These are phyloP conservation scores for Russula foetens DNA, from an alignment of 768 basidiomycete genomes.

Conservation along the genomic window DNA sequence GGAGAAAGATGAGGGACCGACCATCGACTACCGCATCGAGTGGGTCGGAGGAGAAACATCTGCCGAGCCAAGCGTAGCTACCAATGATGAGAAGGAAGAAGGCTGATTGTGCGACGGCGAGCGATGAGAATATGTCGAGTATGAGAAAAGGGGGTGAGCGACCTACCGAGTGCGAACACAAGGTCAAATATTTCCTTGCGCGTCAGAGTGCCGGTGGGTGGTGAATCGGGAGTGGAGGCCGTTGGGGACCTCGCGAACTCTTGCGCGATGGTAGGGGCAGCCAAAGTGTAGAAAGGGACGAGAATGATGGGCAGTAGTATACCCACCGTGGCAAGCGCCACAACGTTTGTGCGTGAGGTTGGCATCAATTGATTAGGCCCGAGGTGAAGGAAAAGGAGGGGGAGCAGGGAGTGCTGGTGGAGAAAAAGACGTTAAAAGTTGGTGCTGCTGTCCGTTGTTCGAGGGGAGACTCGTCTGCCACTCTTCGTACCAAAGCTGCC, in stretches of 20 bases:
- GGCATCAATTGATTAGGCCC: neutral
- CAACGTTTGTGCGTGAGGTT: neutral
- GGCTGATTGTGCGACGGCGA: neutral
- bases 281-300: neutral
- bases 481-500: too few species aligned
- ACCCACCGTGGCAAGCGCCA: neutral
- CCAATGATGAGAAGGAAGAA: neutral
- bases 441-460: too few species aligned
- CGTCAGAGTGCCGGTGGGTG: too few species aligned
- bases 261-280: neutral
- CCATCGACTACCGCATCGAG: neutral
- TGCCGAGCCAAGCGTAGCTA: neutral
- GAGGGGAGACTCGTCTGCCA: too few species aligned
- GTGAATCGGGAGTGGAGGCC: neutral
- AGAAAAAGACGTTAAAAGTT: too few species aligned
- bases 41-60: too few species aligned
- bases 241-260: neutral
- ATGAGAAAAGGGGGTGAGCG: neutral
- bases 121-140: neutral
- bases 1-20: neutral
- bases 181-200: neutral
- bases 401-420: too few species aligned
- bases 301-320: neutral
- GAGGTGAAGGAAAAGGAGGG: too few species aligned
- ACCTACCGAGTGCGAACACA: neutral